Conservation (phyloP, 2,329 filamentous ascomycete species). For the Aspergillus pseudotamarii region DNA sequence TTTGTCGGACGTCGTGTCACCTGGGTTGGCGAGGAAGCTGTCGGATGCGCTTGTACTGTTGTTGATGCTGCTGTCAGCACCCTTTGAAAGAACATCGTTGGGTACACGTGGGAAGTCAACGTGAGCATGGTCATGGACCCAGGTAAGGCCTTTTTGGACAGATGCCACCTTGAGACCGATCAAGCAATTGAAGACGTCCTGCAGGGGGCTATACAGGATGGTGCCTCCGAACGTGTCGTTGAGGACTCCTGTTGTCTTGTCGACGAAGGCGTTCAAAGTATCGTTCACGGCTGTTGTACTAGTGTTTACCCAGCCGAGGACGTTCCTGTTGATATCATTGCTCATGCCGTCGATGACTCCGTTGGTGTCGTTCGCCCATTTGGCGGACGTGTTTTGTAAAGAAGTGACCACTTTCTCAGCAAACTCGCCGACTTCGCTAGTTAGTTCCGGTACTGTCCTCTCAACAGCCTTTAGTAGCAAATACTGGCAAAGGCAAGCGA, state of each 20-base stretch:
- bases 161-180: constrained; percentile 82
- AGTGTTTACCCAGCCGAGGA: constrained; percentile 85
- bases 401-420: constrained; percentile 74
- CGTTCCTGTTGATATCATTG: constrained; percentile 75
- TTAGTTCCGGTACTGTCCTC: constrained; percentile 74
- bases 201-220: constrained; percentile 74
- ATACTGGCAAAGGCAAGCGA: constrained; percentile 81
- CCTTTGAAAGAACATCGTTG: constrained; percentile 80
- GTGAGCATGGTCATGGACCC: constrained; percentile 85
- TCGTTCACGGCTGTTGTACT: constrained; percentile 81
- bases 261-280: constrained; percentile 80
- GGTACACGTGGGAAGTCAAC: constrained; percentile 77
- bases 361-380: constrained; percentile 80
- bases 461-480: constrained; percentile 74
- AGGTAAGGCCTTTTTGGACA: constrained; percentile 86
- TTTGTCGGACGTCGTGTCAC: constrained; percentile 74
- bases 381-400: constrained; percentile 71
- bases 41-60: constrained; percentile 55
- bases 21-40: constrained; percentile 77
- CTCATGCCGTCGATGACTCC: constrained; percentile 66
- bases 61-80: constrained; percentile 63
- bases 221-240: constrained; percentile 81
- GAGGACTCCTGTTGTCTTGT: constrained; percentile 73
- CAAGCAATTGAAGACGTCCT: constrained; percentile 82
- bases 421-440: constrained; percentile 75